Percentiles rank a stretch among this genome's conserved stretches.
These are phyloP conservation scores for Stagonosporopsis vannaccii DNA, from an alignment of 2,329 filamentous ascomycete genomes.

Conservation along the genomic window DNA sequence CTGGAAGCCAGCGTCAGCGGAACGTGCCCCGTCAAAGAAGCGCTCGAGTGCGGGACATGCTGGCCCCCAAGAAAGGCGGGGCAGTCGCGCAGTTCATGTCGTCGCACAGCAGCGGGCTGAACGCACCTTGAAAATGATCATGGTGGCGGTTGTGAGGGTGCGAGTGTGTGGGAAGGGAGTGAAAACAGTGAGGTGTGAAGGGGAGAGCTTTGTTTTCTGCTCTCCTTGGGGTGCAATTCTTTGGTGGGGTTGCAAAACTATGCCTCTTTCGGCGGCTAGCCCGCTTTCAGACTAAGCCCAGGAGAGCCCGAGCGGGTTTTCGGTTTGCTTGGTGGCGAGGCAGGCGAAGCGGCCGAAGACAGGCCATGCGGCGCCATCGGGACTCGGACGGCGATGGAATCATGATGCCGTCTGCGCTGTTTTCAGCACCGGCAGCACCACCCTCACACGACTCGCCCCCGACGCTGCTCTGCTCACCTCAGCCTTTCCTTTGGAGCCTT, in stretches of 20 bases:
- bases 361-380: conserved; percentile 7
- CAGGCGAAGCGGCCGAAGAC: neutral
- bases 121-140: conserved; percentile 67
- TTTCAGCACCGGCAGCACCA: conserved; percentile 33
- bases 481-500: conserved; percentile 41
- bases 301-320: neutral
- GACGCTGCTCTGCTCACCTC: conserved; percentile 39
- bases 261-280: conserved; percentile 9
- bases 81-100: conserved; percentile 36
- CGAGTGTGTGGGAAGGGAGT: conserved; percentile 22
- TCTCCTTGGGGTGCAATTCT: conserved; percentile 19
- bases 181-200: conserved; percentile 7
- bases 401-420: conserved; percentile 33
- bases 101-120: conserved; percentile 4
- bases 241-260: conserved; percentile 19
- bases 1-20: conserved; percentile 58
- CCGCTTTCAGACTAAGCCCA: conserved; percentile 1
- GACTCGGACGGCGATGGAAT: conserved; percentile 15
- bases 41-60: conserved; percentile 15
- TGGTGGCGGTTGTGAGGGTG: conserved; percentile 46
- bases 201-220: neutral
- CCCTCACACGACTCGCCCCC: conserved; percentile 41
- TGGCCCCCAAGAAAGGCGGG: conserved; percentile 34
- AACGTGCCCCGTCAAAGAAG: conserved; percentile 5
- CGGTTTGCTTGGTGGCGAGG: conserved; percentile 10